Conservation (phyloP, 768 basidiomycete species). For the Plicaturopsis crispa region DNA sequence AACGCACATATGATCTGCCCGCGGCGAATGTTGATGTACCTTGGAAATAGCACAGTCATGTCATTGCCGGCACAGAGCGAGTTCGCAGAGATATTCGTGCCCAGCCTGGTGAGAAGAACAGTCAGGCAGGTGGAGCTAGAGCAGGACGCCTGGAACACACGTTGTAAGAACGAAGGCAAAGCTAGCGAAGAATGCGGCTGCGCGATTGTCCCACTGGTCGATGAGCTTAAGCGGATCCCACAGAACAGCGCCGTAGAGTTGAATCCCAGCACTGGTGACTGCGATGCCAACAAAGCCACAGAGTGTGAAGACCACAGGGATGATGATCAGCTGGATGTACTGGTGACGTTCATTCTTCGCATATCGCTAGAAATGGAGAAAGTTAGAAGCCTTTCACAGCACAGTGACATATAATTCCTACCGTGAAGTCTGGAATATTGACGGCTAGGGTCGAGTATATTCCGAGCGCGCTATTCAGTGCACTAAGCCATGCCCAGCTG, state of each 20-base stretch:
- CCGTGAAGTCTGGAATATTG: slow-evolving; percentile 84
- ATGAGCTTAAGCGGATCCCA: slow-evolving; percentile 37
- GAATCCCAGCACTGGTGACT: slow-evolving; percentile 68
- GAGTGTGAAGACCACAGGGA: slow-evolving; percentile 71
- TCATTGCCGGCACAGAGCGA: slow-evolving; percentile 74
- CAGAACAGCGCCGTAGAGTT: slow-evolving; percentile 55
- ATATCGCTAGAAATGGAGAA: slow-evolving; percentile 43
- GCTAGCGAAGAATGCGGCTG: slow-evolving; percentile 77
- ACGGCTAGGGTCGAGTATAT: slow-evolving; percentile 66
- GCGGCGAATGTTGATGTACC: slow-evolving; percentile 73
- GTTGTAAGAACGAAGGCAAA: slow-evolving; percentile 70
- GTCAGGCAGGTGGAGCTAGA: too few species aligned
- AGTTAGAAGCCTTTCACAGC: not conserved
- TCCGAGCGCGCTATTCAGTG: slow-evolving; percentile 71
- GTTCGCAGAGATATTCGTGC: slow-evolving; percentile 52
- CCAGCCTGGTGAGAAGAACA: slow-evolving; percentile 19
- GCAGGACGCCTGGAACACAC: too few species aligned
- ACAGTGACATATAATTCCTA: slow-evolving; percentile 12
- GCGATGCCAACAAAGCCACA: slow-evolving; percentile 76
- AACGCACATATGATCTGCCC: slow-evolving; percentile 77
- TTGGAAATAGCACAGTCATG: slow-evolving; percentile 70
- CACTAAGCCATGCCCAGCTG: slow-evolving; percentile 75
- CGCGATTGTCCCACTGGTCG: slow-evolving; percentile 78
- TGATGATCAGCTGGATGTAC: slow-evolving; percentile 67
- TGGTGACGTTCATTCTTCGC: slow-evolving; percentile 64